A percentile compares a stretch with the other conserved stretches of the same genome.
These are phyloP conservation scores for Diplocarpon rosae DNA, from an alignment of 2,329 filamentous ascomycete species.

Conservation along the genomic window DNA sequence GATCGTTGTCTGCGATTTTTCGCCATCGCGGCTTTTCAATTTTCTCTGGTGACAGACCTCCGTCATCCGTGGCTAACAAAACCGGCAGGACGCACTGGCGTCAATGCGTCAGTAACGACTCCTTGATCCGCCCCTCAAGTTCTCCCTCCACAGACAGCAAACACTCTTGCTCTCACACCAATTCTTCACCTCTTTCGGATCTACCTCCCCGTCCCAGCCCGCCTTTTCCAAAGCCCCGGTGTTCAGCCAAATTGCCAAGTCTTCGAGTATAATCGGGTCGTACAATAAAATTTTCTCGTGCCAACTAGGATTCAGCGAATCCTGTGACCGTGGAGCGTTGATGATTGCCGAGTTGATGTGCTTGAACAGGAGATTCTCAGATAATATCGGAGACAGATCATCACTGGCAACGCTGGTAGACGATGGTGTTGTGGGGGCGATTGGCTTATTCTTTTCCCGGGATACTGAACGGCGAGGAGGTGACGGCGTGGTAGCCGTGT, in stretches of 20 bases:
- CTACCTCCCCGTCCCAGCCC: constrained; percentile 55
- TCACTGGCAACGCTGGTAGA: constrained; percentile 5
- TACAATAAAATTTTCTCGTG: constrained; percentile 90
- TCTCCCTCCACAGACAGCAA: constrained; percentile 60
- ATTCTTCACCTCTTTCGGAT: constrained; percentile 57
- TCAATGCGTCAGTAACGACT: constrained; percentile 18
- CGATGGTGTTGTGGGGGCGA: constrained; percentile 10
- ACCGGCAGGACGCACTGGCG: background rate
- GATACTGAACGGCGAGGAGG: constrained; percentile 19
- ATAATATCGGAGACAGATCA: constrained; percentile 26
- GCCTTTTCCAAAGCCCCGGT: constrained; percentile 50
- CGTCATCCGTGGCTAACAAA: too few species aligned
- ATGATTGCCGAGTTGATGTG: constrained; percentile 45
- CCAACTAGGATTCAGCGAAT: constrained; percentile 55
- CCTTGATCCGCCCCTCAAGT: constrained; percentile 20
- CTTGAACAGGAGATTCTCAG: constrained; percentile 37
- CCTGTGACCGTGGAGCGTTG: constrained; percentile 37
- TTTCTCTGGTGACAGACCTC: too few species aligned
- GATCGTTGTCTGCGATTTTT: too few species aligned
- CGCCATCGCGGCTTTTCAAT: too few species aligned
- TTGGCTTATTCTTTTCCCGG: constrained; percentile 11
- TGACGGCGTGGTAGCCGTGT: constrained; percentile 21
- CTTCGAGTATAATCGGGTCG: constrained; percentile 81
- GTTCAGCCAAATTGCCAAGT: constrained; percentile 76
- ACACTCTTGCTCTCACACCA: constrained; percentile 87